These are phyloP conservation scores for Plasmodium ovale DNA, from an alignment of 169 alveolate genomes.

Conservation along the genomic window DNA sequence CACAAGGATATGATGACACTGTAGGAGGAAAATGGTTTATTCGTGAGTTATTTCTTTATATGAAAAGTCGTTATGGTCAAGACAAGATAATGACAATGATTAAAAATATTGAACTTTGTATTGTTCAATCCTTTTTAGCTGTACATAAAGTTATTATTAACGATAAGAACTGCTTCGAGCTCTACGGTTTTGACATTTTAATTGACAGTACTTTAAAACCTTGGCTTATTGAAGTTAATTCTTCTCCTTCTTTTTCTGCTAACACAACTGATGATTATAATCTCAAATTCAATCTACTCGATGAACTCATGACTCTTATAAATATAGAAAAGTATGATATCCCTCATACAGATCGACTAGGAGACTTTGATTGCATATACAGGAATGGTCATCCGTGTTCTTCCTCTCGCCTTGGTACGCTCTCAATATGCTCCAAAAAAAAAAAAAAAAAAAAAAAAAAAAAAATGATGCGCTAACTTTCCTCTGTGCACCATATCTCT, in stretches of 20 bases:
- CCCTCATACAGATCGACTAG: constrained; percentile 29
- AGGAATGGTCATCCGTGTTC: constrained; percentile 38
- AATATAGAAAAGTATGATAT: constrained; percentile 90
- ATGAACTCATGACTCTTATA: constrained; percentile 91
- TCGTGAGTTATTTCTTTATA: constrained; percentile 82
- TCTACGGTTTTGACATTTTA: constrained; percentile 96
- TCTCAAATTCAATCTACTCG: constrained; percentile 90
- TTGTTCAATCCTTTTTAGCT: constrained; percentile 90
- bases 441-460: too few species aligned
- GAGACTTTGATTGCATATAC: constrained; percentile 70
- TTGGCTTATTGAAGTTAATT: constrained; percentile 96
- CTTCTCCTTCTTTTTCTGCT: constrained; percentile 93
- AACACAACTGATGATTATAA: constrained; percentile 92
- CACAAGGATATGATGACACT: constrained; percentile 90
- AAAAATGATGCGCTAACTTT: too few species aligned
- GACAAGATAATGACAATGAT: constrained; percentile 67
- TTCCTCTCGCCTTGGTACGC: constrained; percentile 27
- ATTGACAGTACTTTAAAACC: constrained; percentile 94
- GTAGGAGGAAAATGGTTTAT: constrained; percentile 93
- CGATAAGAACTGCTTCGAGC: constrained; percentile 91
- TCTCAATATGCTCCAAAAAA: background rate
- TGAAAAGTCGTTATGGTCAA: constrained; percentile 65
- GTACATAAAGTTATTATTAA: constrained; percentile 90
- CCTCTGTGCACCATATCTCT: too few species aligned
- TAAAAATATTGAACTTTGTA: constrained; percentile 93